Evolutionary conservation across 2,329 filamentous ascomycete species (phyloP).

Genomic region (Pseudocercospora fijiensis): DNA sequence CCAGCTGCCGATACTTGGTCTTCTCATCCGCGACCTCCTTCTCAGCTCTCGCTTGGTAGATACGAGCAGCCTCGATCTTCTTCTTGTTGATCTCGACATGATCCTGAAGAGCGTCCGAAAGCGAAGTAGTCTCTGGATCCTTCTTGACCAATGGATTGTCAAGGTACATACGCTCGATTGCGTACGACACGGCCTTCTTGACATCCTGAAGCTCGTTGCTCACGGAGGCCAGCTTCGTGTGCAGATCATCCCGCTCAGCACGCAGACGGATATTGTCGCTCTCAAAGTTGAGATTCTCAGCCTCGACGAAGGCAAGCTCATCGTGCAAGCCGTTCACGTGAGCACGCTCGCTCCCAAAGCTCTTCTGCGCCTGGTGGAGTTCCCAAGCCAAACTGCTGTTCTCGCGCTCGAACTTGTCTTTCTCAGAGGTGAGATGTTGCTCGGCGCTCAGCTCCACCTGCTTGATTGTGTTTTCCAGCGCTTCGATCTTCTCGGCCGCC

Average conservation of each 20-base stretch:
- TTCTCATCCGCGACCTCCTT: neutral
- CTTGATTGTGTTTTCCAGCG: slow-evolving; percentile 76
- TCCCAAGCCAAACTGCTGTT: neutral
- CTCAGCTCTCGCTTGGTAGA: neutral
- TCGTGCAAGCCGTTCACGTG: neutral
- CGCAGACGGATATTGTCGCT: neutral
- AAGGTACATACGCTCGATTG: neutral
- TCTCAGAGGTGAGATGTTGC: neutral
- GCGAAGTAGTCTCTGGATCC: neutral
- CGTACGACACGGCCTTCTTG: neutral
- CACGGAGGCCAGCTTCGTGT: neutral
- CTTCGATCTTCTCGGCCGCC: slow-evolving; percentile 75
- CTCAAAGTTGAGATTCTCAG: neutral
- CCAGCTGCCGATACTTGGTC: neutral
- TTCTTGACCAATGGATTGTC: neutral
- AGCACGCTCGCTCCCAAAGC: neutral
- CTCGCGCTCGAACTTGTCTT: slow-evolving; percentile 5
- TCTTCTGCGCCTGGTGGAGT: slow-evolving; percentile 1
- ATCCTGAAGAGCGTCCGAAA: neutral
- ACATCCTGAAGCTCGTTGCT: neutral
- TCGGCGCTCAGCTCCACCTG: neutral
- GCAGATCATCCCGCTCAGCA: neutral
- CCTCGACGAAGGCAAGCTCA: neutral
- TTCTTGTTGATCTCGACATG: neutral
- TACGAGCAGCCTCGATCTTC: neutral